Evolutionary conservation across 176 grass and related monocot genomes (phyloP).

Genomic region (Oryza glumipatula): DNA sequence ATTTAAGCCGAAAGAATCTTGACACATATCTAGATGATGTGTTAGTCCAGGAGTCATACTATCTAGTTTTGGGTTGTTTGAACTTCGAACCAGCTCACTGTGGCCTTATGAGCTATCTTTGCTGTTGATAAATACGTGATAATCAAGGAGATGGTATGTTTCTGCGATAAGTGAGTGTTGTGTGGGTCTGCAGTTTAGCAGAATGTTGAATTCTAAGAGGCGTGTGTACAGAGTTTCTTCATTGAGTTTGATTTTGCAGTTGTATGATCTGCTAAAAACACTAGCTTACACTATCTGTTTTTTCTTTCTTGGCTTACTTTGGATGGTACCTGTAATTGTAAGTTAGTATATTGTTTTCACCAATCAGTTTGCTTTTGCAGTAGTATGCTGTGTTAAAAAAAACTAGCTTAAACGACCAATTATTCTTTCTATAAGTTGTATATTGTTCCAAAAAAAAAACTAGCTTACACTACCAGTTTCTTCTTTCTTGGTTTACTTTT

Average conservation of each 20-base stretch:
- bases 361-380: background rate
- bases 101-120: constrained; percentile 19
- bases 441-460: too few relatives aligned
- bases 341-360: background rate
- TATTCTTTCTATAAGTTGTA: background rate
- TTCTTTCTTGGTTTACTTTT: background rate
- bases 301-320: background rate
- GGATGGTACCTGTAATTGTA: background rate
- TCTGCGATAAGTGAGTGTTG: background rate
- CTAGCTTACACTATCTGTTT: constrained; percentile 7
- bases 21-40: background rate
- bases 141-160: background rate
- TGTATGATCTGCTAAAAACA: constrained; percentile 1
- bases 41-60: background rate
- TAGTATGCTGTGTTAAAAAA: background rate
- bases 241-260: background rate
- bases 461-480: too few relatives aligned
- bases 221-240: background rate
- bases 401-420: constrained; percentile 2
- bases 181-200: background rate
- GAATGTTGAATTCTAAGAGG: constrained; percentile 1
- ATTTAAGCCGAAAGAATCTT: background rate
- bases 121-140: background rate
- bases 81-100: background rate
- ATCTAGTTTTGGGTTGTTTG: background rate